Conservation (phyloP, 176 grass and related monocot species). For the Carex littledalei region DNA sequence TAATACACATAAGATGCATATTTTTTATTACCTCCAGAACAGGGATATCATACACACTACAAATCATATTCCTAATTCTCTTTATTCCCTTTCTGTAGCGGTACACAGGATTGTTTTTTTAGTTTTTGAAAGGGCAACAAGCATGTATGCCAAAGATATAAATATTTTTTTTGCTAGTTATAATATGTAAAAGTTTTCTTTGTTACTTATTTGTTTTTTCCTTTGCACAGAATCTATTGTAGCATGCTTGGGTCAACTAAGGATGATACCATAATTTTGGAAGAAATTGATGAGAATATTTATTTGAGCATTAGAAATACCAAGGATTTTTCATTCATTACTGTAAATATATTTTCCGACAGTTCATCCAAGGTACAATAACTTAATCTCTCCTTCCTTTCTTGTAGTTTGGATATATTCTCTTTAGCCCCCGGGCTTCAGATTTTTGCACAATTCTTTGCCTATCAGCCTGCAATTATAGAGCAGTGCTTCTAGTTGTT, state of each 20-base stretch:
- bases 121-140: not conserved
- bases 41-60: not conserved
- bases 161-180: not conserved
- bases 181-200: slow-evolving; percentile 3
- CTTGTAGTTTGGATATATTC: not conserved
- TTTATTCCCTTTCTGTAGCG: not conserved
- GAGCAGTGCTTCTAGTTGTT: not conserved
- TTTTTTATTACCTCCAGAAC: not conserved
- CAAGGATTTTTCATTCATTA: slow-evolving; percentile 83
- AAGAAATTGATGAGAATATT: slow-evolving; percentile 71
- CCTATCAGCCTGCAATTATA: not conserved
- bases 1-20: not conserved
- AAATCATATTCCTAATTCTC: not conserved
- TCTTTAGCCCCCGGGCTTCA: not conserved
- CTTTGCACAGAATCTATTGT: slow-evolving; percentile 63
- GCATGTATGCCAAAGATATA: not conserved
- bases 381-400: not conserved
- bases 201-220: slow-evolving; percentile 16
- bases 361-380: slow-evolving; percentile 70
- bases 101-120: not conserved
- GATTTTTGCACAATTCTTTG: not conserved
- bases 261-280: slow-evolving; percentile 75
- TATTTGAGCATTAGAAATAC: slow-evolving; percentile 91
- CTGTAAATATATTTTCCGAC: slow-evolving; percentile 87
- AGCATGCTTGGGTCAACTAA: slow-evolving; percentile 77